A percentile compares a stretch with the other conserved stretches of the same genome.
Conservation (phyloP, 2,329 filamentous ascomycete species). For the Penicillium sp. region DNA sequence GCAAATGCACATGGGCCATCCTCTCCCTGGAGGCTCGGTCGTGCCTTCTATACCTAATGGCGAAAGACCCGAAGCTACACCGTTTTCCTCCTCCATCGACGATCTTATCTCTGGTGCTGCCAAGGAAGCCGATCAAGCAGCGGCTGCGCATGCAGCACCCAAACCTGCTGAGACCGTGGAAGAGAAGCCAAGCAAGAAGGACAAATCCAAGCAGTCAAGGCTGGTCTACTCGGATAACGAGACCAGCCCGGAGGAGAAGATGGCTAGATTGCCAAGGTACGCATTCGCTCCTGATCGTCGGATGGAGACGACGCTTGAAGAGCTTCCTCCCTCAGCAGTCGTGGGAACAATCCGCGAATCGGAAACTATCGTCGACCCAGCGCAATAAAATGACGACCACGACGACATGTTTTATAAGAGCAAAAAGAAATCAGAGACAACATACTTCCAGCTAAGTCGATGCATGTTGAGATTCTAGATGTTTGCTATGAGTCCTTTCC, state of each 20-base stretch:
- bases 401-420: neutral
- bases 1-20: conserved; percentile 60
- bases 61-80: conserved; percentile 29
- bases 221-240: conserved; percentile 84
- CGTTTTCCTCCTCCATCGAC: conserved; percentile 53
- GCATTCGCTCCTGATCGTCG: conserved; percentile 61
- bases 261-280: conserved; percentile 79
- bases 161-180: conserved; percentile 50
- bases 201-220: conserved; percentile 66
- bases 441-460: conserved; percentile 44
- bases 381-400: conserved; percentile 14
- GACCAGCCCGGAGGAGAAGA: conserved; percentile 85
- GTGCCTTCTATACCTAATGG: conserved; percentile 36
- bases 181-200: conserved; percentile 71
- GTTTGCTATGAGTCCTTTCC: conserved; percentile 29
- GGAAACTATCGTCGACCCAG: conserved; percentile 39
- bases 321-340: conserved; percentile 40
- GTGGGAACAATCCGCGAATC: conserved; percentile 39
- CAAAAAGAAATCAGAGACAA: conserved; percentile 10
- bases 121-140: conserved; percentile 48
- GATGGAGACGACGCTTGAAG: conserved; percentile 42
- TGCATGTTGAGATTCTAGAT: conserved; percentile 38
- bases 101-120: conserved; percentile 57
- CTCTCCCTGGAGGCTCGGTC: conserved; percentile 32
- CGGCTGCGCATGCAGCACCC: conserved; percentile 39